phyloP scores from a whole-genome alignment of 2,329 filamentous ascomycete genomes.

The Claviceps fusiformis region DNA sequence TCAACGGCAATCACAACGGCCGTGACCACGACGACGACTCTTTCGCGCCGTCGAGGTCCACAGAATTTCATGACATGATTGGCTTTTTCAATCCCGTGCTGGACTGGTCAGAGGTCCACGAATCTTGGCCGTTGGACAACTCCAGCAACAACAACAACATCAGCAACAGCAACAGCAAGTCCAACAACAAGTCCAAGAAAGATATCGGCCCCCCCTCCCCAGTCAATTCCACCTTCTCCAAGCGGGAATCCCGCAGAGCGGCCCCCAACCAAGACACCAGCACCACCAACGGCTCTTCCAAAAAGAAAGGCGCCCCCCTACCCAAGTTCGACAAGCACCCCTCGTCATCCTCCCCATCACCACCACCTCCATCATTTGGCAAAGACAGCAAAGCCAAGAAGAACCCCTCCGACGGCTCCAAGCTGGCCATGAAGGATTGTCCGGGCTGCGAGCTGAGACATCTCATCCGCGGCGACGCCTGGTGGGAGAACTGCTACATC shows the following conservation, averaged over 20 bases:
- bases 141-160: no score
- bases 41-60: background rate
- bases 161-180: no score
- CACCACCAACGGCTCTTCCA: background rate
- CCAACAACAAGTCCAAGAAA: no score
- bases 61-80: no score
- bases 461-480: conserved; percentile 5
- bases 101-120: no score
- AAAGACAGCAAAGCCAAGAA: background rate
- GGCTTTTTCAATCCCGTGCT: no score
- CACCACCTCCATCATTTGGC: background rate
- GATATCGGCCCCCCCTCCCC: no score
- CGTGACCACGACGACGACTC: background rate
- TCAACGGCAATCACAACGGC: background rate
- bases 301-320: background rate
- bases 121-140: no score
- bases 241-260: no score
- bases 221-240: no score
- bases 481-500: conserved; percentile 8
- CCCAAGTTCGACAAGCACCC: background rate
- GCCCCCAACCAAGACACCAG: no score
- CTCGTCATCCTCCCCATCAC: no score
- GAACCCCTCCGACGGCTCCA: background rate
- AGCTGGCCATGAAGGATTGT: background rate
- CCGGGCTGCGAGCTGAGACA: conserved; percentile 6